Percentiles rank a stretch among this genome's conserved stretches.
Conservation (phyloP, 495 filamentous ascomycete species). For the Rostrohypoxylon terebratum region DNA sequence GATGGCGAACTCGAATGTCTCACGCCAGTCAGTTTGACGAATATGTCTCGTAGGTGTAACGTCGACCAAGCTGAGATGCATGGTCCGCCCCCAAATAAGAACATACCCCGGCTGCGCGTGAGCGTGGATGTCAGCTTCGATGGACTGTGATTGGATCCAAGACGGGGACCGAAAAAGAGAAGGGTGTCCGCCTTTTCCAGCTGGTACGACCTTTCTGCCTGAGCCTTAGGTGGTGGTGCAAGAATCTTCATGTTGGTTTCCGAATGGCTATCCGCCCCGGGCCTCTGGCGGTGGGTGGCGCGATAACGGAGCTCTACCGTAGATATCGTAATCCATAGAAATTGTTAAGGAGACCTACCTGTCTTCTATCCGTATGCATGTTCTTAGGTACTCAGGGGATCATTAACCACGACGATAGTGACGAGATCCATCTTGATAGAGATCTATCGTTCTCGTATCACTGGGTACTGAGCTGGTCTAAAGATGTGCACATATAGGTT, state of each 20-base stretch:
- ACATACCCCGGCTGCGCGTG: constrained; percentile 11
- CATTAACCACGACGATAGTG: not conserved
- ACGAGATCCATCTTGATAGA: not conserved
- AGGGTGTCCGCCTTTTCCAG: constrained; percentile 34
- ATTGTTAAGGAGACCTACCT: not conserved
- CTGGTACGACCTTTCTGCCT: constrained; percentile 28
- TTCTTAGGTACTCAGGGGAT: not conserved
- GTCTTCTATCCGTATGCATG: not conserved
- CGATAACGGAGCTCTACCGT: constrained; percentile 12
- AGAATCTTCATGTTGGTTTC: constrained; percentile 15
- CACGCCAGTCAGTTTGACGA: constrained; percentile 36
- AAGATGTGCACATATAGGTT: constrained; percentile 21
- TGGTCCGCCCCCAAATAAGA: constrained; percentile 36
- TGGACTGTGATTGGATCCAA: constrained; percentile 24
- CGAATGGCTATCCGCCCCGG: constrained; percentile 19
- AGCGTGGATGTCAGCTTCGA: constrained; percentile 17
- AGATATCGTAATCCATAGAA: not conserved
- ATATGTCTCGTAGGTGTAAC: constrained; percentile 37
- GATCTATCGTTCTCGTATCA: constrained; percentile 8
- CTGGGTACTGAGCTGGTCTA: constrained; percentile 13
- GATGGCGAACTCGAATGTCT: constrained; percentile 20
- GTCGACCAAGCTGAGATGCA: constrained; percentile 33
- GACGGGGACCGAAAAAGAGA: constrained; percentile 14
- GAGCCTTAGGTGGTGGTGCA: constrained; percentile 12
- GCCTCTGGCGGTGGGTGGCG: not conserved